A percentile compares a stretch with the other conserved stretches of the same genome.
Conservation (phyloP, 2,329 filamentous ascomycete genomes). For the Aspergillus pseudotamarii region DNA sequence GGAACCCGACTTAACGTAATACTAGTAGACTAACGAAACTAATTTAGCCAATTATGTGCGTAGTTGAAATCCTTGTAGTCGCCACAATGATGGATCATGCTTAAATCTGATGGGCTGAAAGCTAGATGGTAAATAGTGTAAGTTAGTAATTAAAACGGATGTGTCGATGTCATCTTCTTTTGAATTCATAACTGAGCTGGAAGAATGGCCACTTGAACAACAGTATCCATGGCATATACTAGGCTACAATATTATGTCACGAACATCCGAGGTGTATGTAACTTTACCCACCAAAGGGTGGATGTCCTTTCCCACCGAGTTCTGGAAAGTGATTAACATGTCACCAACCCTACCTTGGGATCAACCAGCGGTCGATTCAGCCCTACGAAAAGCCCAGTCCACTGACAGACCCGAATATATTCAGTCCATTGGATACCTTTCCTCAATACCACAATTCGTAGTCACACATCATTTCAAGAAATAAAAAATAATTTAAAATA, state of each 20-base stretch:
- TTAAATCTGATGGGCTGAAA: not conserved
- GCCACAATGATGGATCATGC: not conserved
- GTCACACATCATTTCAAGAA: not conserved
- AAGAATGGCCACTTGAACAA: not conserved
- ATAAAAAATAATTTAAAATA: no score
- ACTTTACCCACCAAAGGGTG: not conserved
- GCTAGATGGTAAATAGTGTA: not conserved
- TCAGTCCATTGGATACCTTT: not conserved
- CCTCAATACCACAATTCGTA: not conserved
- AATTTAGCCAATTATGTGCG: not conserved
- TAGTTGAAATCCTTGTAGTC: not conserved
- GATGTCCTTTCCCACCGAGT: not conserved
- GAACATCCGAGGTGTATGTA: not conserved
- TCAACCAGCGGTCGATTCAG: conserved; percentile 10
- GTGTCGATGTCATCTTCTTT: not conserved
- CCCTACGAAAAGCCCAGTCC: conserved; percentile 8
- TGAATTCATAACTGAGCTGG: not conserved
- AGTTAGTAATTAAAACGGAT: not conserved
- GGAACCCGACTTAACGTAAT: not conserved
- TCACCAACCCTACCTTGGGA: conserved; percentile 2
- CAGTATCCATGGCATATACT: no score
- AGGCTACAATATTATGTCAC: not conserved
- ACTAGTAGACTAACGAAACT: not conserved
- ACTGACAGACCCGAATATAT: not conserved
- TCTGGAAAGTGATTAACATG: not conserved